Evolutionary conservation across 2,329 filamentous ascomycete species (phyloP).

Genomic region (Exophiala viscosa): DNA sequence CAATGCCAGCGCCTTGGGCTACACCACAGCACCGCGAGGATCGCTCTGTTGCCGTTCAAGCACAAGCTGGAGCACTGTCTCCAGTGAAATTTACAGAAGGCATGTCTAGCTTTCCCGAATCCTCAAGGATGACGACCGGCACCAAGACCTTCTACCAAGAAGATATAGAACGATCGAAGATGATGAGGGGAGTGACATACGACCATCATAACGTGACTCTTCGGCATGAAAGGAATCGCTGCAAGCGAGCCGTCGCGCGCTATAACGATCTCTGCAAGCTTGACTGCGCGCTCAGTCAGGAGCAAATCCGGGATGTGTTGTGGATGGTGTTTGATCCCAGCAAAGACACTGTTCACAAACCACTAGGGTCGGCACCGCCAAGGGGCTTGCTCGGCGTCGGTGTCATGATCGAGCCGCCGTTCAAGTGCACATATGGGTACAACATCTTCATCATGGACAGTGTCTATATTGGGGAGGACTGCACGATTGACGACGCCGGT

Average conservation of each 20-base stretch:
- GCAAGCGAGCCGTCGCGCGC: slow-evolving; percentile 72
- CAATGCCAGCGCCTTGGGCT: not conserved
- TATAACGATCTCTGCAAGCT: slow-evolving; percentile 84
- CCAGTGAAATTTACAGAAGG: not conserved
- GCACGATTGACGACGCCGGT: slow-evolving; percentile 81
- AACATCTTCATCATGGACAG: slow-evolving; percentile 86
- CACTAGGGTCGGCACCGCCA: slow-evolving; percentile 45
- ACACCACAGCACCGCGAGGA: slow-evolving; percentile 11
- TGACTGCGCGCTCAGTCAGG: slow-evolving; percentile 62
- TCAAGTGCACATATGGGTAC: slow-evolving; percentile 92
- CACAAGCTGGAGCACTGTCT: not conserved
- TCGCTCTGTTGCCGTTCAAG: not conserved
- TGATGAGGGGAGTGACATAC: slow-evolving; percentile 77
- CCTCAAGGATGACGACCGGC: not conserved
- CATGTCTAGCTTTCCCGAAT: not conserved
- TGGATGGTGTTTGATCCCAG: slow-evolving; percentile 67
- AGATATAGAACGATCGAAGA: slow-evolving; percentile 79
- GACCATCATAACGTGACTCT: slow-evolving; percentile 75
- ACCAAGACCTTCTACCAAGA: slow-evolving; percentile 33
- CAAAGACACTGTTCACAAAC: slow-evolving; percentile 66
- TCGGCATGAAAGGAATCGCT: slow-evolving; percentile 77
- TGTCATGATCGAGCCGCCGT: slow-evolving; percentile 79
- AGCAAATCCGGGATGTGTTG: slow-evolving; percentile 33
- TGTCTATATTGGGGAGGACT: slow-evolving; percentile 77
- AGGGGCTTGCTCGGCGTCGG: slow-evolving; percentile 64